These are phyloP conservation scores for Austroboletus niveus DNA, from an alignment of 1,284 basidiomycete genomes.

Conservation along the genomic window DNA sequence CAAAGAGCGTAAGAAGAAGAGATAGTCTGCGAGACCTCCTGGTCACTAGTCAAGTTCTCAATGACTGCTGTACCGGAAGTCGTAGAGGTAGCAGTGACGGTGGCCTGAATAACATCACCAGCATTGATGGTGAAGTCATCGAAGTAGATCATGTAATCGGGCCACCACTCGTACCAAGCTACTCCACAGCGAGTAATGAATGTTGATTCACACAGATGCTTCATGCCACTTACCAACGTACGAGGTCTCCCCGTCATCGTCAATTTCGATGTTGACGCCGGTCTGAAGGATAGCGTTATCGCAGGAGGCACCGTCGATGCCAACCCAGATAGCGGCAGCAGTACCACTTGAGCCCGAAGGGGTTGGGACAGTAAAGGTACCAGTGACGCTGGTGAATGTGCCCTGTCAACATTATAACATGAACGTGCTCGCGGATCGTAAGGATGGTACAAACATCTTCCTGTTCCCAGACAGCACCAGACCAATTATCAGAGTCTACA, in stretches of 20 bases:
- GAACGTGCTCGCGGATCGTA: not conserved
- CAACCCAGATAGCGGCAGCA: not conserved
- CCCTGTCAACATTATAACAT: not conserved
- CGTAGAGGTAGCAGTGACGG: not conserved
- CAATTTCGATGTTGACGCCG: not conserved
- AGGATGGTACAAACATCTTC: not conserved
- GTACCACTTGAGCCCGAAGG: not conserved
- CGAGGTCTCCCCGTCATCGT: not conserved
- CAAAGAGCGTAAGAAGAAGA: conserved; percentile 15
- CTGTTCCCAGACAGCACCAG: not conserved
- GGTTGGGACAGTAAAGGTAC: not conserved
- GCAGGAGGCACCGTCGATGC: not conserved
- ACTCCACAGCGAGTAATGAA: too few relatives aligned
- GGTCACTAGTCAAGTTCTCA: conserved; percentile 3
- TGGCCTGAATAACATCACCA: not conserved
- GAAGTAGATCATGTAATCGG: not conserved
- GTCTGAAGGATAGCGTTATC: not conserved
- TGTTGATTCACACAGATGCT: too few relatives aligned
- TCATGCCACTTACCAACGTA: not conserved
- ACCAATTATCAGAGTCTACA: not conserved
- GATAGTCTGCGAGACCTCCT: too few relatives aligned
- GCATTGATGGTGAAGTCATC: not conserved
- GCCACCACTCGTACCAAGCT: not conserved
- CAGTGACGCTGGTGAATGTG: not conserved
- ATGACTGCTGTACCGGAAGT: conserved; percentile 1